Evolutionary conservation across 306 rosid species (phyloP).

Genomic region (Glycyrrhiza uralensis): DNA sequence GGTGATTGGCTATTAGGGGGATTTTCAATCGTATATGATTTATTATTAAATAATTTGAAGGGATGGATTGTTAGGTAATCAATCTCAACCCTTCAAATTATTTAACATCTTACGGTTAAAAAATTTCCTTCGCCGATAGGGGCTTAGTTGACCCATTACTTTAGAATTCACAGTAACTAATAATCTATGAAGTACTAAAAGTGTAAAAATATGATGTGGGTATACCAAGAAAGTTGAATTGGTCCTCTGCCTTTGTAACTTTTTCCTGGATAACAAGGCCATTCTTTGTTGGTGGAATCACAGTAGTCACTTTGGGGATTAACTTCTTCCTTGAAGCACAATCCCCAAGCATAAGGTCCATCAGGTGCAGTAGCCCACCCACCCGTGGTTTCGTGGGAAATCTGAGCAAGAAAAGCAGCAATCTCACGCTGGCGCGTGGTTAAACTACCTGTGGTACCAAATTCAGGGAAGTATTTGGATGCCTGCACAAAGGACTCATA

Average conservation of each 20-base stretch:
- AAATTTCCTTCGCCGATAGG: no score
- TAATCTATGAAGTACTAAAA: no score
- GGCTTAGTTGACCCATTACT: no score
- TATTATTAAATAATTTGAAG: no score
- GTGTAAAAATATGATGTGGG: not conserved
- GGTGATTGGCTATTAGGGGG: no score
- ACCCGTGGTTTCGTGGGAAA: slow-evolving; percentile 69
- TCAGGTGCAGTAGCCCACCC: slow-evolving; percentile 84
- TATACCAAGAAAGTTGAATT: slow-evolving; percentile 69
- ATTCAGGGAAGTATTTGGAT: slow-evolving; percentile 38
- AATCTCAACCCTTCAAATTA: no score
- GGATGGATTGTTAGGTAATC: no score
- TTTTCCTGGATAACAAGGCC: slow-evolving; percentile 69
- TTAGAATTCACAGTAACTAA: no score
- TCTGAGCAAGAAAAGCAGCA: slow-evolving; percentile 68
- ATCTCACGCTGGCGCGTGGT: slow-evolving; percentile 54
- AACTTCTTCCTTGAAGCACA: slow-evolving; percentile 74
- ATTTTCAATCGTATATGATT: no score
- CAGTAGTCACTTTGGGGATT: slow-evolving; percentile 58
- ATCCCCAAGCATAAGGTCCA: slow-evolving; percentile 83
- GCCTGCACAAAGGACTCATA: slow-evolving; percentile 54
- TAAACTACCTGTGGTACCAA: slow-evolving; percentile 39
- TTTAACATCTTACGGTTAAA: no score
- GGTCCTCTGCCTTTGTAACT: slow-evolving; percentile 79
- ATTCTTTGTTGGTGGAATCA: slow-evolving; percentile 41